Percentiles rank a stretch among this genome's conserved stretches.
Evolutionary conservation across 2,329 filamentous ascomycete species (phyloP).

Genomic region (Claviceps maximensis): DNA sequence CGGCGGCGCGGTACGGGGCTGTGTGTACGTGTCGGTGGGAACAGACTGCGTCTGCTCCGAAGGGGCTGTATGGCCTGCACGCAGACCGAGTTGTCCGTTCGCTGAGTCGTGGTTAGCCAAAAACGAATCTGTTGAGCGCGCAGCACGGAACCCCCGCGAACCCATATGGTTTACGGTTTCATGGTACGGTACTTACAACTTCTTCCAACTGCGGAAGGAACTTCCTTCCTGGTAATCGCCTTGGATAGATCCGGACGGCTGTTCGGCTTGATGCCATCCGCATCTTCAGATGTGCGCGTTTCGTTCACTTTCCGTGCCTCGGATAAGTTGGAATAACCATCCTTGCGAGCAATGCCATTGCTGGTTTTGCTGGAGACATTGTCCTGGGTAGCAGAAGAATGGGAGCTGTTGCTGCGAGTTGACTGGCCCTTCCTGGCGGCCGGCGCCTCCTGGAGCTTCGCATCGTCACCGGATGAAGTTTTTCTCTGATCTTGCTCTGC

Average conservation of each 20-base stretch:
- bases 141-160: not conserved
- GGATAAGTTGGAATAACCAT: conserved; percentile 9
- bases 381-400: conserved; percentile 26
- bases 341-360: conserved; percentile 19
- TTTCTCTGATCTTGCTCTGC: conserved; percentile 14
- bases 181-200: conserved; percentile 28
- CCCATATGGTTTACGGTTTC: not conserved
- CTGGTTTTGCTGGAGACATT: conserved; percentile 20
- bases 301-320: conserved; percentile 24
- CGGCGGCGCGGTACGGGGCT: conserved; percentile 41
- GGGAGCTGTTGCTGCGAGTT: conserved; percentile 29
- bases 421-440: conserved; percentile 40
- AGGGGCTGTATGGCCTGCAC: not conserved
- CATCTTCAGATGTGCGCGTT: conserved; percentile 45
- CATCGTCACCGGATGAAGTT: conserved; percentile 32
- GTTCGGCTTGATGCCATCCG: conserved; percentile 30
- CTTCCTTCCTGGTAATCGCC: conserved; percentile 51
- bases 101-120: conserved; percentile 1
- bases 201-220: conserved; percentile 26
- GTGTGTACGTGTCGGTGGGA: conserved; percentile 40
- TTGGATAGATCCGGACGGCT: conserved; percentile 30
- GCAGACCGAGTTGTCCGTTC: conserved; percentile 3
- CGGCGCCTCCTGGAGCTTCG: conserved; percentile 71
- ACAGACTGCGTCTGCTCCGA: conserved; percentile 8
- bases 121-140: not conserved